Evolutionary conservation across 2,329 filamentous ascomycete genomes (phyloP), one percentile per base, ranked within the genome.

Genomic region (Nemania sp.): DNA sequence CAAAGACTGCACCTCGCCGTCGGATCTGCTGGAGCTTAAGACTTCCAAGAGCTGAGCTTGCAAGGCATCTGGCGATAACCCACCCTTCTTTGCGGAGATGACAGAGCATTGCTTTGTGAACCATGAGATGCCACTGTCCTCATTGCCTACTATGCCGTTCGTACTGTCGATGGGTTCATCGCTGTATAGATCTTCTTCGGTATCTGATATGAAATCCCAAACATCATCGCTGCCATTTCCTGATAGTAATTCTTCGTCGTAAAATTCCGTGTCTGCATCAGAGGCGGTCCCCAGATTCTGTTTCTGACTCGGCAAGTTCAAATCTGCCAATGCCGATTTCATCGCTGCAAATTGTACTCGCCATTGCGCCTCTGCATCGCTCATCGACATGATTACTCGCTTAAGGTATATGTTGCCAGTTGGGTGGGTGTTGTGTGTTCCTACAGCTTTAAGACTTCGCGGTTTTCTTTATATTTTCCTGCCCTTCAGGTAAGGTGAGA

Each of bases 1-100:
- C 34, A 87, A 85, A 67, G 91, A 92, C 70, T 97, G 93, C n/a
- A 97, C 76, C 71, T 96, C 91, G 53, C 96, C 90, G 53, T 96
- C 89, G 26, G 82, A 79, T 39, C 71, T 74, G n/a, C 75, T 74
- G 4, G 90, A 89, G 6, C 80, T 80, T 30, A 99, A 72, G 3
- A 93, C 79, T 5, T 89, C 88, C 33, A 85, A 74, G 30, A 97
- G 83, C 69, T 97, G 91, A 50, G 88, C 82, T 59, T 88, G 80
- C 34, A 97, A 80, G n/a, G 89, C 84, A 19, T 81, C 78, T 1
- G 86, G 73, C 28, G 88, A 81, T 19, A 96, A 75, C 0, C 84
- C 88, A 46, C 83, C 83, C 62, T 86, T 87, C 57, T 77, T 79
- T 9, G 73, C 71, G 1, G 89, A 82, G 56, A 95, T 80, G n/a